Conservation (phyloP, 306 rosid species). For the Delonix regia region DNA sequence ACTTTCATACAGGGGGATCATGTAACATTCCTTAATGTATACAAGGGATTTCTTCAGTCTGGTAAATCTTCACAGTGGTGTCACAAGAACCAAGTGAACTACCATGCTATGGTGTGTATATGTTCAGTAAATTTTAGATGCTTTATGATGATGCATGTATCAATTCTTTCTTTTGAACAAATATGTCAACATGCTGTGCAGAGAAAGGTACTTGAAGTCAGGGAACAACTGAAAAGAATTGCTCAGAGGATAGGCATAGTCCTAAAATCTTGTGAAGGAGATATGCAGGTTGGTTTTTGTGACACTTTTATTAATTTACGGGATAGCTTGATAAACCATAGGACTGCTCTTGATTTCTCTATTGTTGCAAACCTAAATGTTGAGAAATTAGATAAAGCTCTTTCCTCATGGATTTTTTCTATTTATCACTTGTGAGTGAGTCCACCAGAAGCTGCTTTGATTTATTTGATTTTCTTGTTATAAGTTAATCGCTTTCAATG, state of each 20-base stretch:
- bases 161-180: slow-evolving; percentile 24
- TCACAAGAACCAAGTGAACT: slow-evolving; percentile 82
- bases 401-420: neutral
- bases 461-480: neutral
- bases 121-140: slow-evolving; percentile 24
- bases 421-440: neutral
- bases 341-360: slow-evolving; percentile 15
- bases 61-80: slow-evolving; percentile 97
- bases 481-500: neutral
- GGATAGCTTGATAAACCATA: neutral
- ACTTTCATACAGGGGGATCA: slow-evolving; percentile 78
- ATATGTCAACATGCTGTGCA: slow-evolving; percentile 46
- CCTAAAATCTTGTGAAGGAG: slow-evolving; percentile 76
- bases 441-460: neutral
- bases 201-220: slow-evolving; percentile 87
- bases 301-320: neutral
- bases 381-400: slow-evolving; percentile 7
- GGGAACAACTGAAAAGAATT: slow-evolving; percentile 86
- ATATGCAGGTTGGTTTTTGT: slow-evolving; percentile 58
- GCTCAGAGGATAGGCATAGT: slow-evolving; percentile 82
- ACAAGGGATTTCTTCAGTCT: slow-evolving; percentile 91
- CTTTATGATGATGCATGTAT: slow-evolving; percentile 7
- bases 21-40: slow-evolving; percentile 85
- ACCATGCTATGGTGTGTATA: slow-evolving; percentile 88
- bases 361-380: slow-evolving; percentile 3